These are phyloP conservation scores for Monilinia vaccinii-corymbosi DNA, from an alignment of 2,329 filamentous ascomycete genomes.

Conservation along the genomic window DNA sequence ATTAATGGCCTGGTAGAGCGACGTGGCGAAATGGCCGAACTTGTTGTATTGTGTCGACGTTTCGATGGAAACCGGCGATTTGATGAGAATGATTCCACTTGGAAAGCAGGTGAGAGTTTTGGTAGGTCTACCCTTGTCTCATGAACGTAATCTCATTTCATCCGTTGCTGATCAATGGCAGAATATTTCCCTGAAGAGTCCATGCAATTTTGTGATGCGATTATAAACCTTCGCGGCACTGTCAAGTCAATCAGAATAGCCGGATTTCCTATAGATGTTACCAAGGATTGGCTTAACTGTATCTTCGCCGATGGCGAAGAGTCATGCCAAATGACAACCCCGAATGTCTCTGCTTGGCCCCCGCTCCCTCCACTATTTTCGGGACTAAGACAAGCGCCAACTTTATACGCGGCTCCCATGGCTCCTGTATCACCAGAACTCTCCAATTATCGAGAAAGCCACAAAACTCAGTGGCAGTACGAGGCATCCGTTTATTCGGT, in stretches of 20 bases:
- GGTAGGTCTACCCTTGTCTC: background rate
- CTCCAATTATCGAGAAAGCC: background rate
- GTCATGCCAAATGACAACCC: background rate
- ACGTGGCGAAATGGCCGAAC: conserved; percentile 9
- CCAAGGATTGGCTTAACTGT: conserved; percentile 11
- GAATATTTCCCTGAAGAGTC: conserved; percentile 16
- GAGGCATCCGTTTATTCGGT: conserved; percentile 1
- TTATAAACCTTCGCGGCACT: conserved; percentile 14
- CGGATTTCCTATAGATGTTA: conserved; percentile 17
- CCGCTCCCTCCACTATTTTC: background rate
- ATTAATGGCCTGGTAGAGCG: conserved; percentile 14
- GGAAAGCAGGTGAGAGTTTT: background rate
- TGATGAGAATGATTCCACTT: background rate
- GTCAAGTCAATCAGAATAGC: conserved; percentile 15
- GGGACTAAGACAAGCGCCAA: background rate
- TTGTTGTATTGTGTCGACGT: conserved; percentile 16
- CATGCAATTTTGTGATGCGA: conserved; percentile 12
- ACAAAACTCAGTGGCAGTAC: background rate
- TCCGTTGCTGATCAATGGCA: background rate
- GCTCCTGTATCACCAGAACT: background rate
- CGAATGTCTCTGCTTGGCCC: conserved; percentile 13
- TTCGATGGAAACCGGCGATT: conserved; percentile 13
- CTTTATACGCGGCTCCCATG: background rate
- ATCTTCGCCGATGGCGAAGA: conserved; percentile 13
- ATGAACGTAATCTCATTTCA: background rate